Base-by-base conservation (phyloP, 2,329 filamentous ascomycete species). In the Erysiphe neolycopersici region DNA sequence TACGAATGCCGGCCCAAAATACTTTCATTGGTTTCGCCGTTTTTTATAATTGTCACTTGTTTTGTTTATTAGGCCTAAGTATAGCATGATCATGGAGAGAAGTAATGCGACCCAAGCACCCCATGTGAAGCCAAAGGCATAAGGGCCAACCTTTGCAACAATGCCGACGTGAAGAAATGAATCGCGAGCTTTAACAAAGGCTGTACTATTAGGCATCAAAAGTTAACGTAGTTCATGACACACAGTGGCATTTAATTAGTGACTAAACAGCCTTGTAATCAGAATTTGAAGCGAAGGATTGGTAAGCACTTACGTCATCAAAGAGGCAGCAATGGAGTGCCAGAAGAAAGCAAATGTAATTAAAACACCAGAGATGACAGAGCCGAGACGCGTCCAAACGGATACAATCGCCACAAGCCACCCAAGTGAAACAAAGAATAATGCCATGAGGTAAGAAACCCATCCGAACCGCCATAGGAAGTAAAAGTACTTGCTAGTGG, bases 401-500 rank as follows among this genome's bases (percentile, higher is more conserved):
- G 74, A 74, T 60, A 67, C 80, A 55, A 78, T 73, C 14, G 79
- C 76, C 14, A 84, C 60, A 48, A 83, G 65, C 49, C 74, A 71
- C 11, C 67, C 61, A 59, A 83, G 69, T 56, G 85, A 73, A 48
- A 77, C 71, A 22, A 73, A 45, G 65, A 93, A 74, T 33, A 94
- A 69, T 16, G 75, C 73, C 50, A 95, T 76, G 45, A 95, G 64
- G 63, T 80, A 80, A 61, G 93, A 89, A 33, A 85, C 82, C 71
- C 87, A 95, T 59, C 82, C 79, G 64, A 94, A 93, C 36, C 87
- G 73, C 63, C 83, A 91, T 56, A 89, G 68, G 61, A 84, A 82
- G 63, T 69, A 95, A 65, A 76, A 92, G 49, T 62, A 61, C 18
- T 49, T 58, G 48, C 66, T 68, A 5, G 73, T 76, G 3, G 70